Base-by-base conservation (phyloP, 164 flowering plant species). In the Kingdonia uniflora region DNA sequence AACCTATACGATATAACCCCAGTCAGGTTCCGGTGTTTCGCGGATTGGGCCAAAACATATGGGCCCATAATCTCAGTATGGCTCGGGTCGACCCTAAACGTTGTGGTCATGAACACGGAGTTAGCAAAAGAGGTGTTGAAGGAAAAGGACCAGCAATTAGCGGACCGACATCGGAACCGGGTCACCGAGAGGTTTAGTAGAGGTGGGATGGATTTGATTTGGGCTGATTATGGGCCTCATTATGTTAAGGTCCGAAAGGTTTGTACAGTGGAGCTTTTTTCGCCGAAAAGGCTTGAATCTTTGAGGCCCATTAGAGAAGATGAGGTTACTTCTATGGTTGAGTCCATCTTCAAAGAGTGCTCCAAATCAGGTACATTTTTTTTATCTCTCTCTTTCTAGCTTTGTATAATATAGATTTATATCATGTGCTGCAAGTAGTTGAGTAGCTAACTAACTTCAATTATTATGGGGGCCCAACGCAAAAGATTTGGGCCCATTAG, bases 211-310 rank as follows among this genome's bases (percentile, higher is more conserved):
- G 83, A 78, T 58, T 68, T 78, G n/a, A 78, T 76, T 7, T 78
- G 83, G 83, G 76, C 78, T 13, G 80, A 75, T 54, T 78, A 75
- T 57, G 82, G 82, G 26, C 78, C 82, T 39, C 82, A 78, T 61
- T 75, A 78, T 62, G 82, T 78, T 3, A 78, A 78, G 63, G 78
- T 78, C 15, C 64, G 82, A 56, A 78, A 79, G 59, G 68, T 76
- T 2, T 79, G 80, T 52, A 79, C 74, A 0, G 51, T 79, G 24
- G 84, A 79, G 55, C 69, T 78, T 11, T 78, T 78, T 60, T 19
- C 82, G 3, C 66, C 71, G 15, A 78, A 78, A 57, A 62, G 80
- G 48, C 62, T 79, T 19, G 84, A 79, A 43, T 61, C 67, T 19
- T 59, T 79, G 6, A 55, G 79, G 42, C 80, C 84, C 43, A 72